Percentiles rank a stretch among this genome's conserved stretches.
Conservation (phyloP, 768 basidiomycete genomes). For the Gloeopeniophorella convolvens region DNA sequence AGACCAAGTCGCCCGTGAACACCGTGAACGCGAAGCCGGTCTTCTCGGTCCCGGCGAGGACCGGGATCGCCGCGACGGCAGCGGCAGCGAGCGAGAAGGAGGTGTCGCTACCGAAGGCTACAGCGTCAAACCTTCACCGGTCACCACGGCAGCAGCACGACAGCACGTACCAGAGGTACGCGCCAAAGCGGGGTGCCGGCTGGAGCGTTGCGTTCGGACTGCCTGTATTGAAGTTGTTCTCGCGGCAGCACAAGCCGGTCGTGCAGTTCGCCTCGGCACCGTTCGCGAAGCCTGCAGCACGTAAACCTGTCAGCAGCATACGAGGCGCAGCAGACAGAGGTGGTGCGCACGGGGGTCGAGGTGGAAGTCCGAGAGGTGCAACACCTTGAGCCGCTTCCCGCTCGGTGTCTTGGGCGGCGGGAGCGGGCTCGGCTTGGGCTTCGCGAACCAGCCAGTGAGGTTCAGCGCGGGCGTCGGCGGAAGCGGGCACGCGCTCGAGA, state of each 20-base stretch:
- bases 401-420: constrained; percentile 53
- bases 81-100: constrained; percentile 55
- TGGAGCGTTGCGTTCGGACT: constrained; percentile 46
- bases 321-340: too few species aligned
- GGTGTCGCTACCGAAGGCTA: constrained; percentile 39
- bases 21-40: constrained; percentile 60
- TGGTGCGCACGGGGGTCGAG: constrained; percentile 55
- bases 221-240: constrained; percentile 39
- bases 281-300: constrained; percentile 52
- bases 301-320: background rate
- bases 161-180: constrained; percentile 47
- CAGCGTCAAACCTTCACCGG: background rate
- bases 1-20: constrained; percentile 69
- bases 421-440: constrained; percentile 66
- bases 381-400: constrained; percentile 60
- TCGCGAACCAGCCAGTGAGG: constrained; percentile 63
- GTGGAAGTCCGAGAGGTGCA: constrained; percentile 76
- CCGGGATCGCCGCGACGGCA: constrained; percentile 61
- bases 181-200: constrained; percentile 65
- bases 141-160: background rate
- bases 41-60: constrained; percentile 50
- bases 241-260: constrained; percentile 58
- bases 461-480: constrained; percentile 57
- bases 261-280: constrained; percentile 71
- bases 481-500: constrained; percentile 42